Evolutionary conservation across 2,329 filamentous ascomycete genomes (phyloP).

Genomic region (Penicillium palitans): DNA sequence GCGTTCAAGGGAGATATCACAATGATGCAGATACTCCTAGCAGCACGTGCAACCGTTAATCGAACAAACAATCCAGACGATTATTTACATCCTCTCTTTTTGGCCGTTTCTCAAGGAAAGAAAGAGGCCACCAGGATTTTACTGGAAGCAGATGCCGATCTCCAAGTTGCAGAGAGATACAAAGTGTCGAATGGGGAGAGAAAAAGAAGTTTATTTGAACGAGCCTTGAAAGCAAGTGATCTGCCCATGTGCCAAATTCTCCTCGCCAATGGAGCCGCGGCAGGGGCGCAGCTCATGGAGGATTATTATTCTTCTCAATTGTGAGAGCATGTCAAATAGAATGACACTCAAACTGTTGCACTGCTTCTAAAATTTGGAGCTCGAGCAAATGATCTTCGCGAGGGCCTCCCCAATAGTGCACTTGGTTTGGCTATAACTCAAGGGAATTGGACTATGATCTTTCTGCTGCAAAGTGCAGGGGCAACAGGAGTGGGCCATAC

Average conservation of each 20-base stretch:
- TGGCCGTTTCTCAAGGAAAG: not conserved
- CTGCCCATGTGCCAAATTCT: not conserved
- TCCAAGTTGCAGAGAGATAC: not conserved
- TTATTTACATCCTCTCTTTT: not conserved
- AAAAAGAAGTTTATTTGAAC: not conserved
- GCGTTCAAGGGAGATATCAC: not conserved
- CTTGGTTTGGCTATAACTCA: not conserved
- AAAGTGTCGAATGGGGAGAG: rapidly evolving
- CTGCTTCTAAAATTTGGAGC: not conserved
- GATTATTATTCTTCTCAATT: not conserved
- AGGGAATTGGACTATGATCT: not conserved
- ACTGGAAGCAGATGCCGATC: not conserved
- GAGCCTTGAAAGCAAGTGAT: not conserved
- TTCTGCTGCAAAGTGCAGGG: not conserved
- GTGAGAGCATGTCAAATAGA: not conserved
- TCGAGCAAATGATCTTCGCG: not conserved
- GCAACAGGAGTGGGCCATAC: not conserved
- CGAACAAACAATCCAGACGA: rapidly evolving
- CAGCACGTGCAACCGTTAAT: not conserved
- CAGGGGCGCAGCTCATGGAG: not conserved
- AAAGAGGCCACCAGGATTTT: not conserved
- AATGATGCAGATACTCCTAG: not conserved
- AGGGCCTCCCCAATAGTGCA: too few relatives aligned
- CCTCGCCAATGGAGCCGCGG: not conserved
- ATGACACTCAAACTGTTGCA: not conserved